Base-by-base conservation (phyloP, 495 filamentous ascomycete species). In the Astrocystis sublimbata region DNA sequence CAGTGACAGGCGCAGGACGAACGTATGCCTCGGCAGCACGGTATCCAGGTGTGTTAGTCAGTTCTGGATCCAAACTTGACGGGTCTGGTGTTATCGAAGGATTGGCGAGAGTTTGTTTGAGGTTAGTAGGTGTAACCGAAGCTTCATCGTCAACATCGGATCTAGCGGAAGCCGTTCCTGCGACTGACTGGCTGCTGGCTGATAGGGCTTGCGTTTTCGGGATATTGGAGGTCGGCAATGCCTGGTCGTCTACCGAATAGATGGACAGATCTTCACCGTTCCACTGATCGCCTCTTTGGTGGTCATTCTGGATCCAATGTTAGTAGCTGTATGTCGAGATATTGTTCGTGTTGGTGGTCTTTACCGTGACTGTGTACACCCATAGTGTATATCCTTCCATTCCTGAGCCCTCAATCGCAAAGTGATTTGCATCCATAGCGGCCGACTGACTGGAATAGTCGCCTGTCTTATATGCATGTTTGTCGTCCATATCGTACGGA, bases 401-500 rank as follows among this genome's bases (percentile, higher is more conserved):
- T 28, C 79, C 78, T 45, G 90, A 86, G 6, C 89, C 91, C 75
- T 98, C 94, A 0, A 98, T 74, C 0, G 91, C 94, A 75, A 89
- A 98, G 69, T 96, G 91, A 68, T 97, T 98, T 28, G 94, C 94
- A 79, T 98, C 94, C 89, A 98, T 92, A 19, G 94, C 96, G 10
- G 89, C 87, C 31, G 88, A 90, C 68, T 98, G 94, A 64, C 91
- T 97, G 56, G 90, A 88, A 69, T 96, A 99, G 68, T 99, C 89
- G 3, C 94, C 94, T n/a, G 92, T 96, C 71, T 90, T 89, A 74
- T 99, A 99, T 1, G 94, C 94, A 64, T 92, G 76, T 74, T 96
- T 90, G 59, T 96, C 85, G 68, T 99, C 93, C 94, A 99, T 99
- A 73, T 99, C 96, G 70, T 97, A 99, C 0, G 94, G 94, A 62